Conservation (phyloP, 805 yeast genomes). For the Cyberlindnera maclurae region DNA sequence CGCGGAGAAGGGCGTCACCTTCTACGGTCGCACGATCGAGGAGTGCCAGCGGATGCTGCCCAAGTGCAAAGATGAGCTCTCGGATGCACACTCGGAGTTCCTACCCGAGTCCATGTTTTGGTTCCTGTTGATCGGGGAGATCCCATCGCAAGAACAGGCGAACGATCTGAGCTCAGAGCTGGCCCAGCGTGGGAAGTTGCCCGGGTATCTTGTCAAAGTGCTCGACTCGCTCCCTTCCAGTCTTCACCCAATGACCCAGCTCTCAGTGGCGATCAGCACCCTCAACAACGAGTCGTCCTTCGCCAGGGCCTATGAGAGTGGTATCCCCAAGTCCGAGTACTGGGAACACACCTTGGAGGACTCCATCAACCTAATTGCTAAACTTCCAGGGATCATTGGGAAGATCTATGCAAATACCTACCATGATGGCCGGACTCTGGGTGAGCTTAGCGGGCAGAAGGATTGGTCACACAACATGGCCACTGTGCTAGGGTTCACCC, state of each 20-base stretch:
- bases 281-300: conserved; percentile 65
- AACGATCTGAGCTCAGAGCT: conserved; percentile 50
- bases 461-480: conserved; percentile 76
- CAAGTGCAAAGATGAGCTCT: conserved; percentile 30
- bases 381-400: conserved; percentile 69
- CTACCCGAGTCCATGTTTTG: conserved; percentile 75
- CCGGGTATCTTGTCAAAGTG: conserved; percentile 53
- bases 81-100: conserved; percentile 42
- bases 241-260: conserved; percentile 81
- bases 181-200: conserved; percentile 59
- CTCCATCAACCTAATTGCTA: conserved; percentile 60
- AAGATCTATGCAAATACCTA: conserved; percentile 62
- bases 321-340: conserved; percentile 60
- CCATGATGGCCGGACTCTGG: conserved; percentile 45
- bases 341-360: conserved; percentile 77
- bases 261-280: conserved; percentile 68
- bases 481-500: conserved; percentile 50
- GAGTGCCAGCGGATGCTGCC: conserved; percentile 66
- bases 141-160: conserved; percentile 56
- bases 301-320: conserved; percentile 65
- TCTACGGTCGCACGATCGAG: conserved; percentile 70
- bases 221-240: conserved; percentile 58
- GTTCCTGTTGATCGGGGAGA: conserved; percentile 69
- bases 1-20: conserved; percentile 68
- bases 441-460: conserved; percentile 42